Evolutionary conservation across 805 yeast genomes (phyloP).

Genomic region (Phaffomyces antillensis): DNA sequence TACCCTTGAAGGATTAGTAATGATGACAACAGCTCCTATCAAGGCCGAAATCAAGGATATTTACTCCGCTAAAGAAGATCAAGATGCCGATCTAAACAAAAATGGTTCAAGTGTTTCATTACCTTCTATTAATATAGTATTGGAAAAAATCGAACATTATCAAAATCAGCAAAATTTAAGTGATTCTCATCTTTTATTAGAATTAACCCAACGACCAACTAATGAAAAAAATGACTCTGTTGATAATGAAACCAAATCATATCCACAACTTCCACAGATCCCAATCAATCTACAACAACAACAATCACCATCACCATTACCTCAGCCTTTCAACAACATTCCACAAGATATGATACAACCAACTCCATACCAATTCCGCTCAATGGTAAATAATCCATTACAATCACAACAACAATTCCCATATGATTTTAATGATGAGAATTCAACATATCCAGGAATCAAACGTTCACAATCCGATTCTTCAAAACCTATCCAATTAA

Average conservation of each 20-base stretch:
- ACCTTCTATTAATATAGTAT: constrained; percentile 21
- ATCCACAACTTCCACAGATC: not conserved
- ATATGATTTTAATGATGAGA: no score
- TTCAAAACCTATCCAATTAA: not conserved
- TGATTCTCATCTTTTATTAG: constrained; percentile 22
- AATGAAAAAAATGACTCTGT: not conserved
- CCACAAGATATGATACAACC: not conserved
- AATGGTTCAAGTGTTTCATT: constrained; percentile 6
- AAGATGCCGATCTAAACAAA: not conserved
- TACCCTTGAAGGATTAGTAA: not conserved
- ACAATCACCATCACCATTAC: not conserved
- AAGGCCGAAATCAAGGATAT: no score
- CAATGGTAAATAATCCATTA: not conserved
- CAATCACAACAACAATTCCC: not conserved
- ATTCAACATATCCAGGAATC: not conserved
- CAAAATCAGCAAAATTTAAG: constrained; percentile 23
- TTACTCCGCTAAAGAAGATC: not conserved
- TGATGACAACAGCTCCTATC: no score
- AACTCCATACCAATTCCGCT: no score
- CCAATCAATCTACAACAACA: not conserved
- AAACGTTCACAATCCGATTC: no score
- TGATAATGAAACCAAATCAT: not conserved
- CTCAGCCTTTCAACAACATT: not conserved
- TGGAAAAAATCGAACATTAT: constrained; percentile 21
- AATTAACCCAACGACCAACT: constrained; percentile 16